A percentile compares a stretch with the other conserved stretches of the same genome.
phyloP scores from a whole-genome alignment of 2,329 filamentous ascomycete species.

The Simplicillium sp. region DNA sequence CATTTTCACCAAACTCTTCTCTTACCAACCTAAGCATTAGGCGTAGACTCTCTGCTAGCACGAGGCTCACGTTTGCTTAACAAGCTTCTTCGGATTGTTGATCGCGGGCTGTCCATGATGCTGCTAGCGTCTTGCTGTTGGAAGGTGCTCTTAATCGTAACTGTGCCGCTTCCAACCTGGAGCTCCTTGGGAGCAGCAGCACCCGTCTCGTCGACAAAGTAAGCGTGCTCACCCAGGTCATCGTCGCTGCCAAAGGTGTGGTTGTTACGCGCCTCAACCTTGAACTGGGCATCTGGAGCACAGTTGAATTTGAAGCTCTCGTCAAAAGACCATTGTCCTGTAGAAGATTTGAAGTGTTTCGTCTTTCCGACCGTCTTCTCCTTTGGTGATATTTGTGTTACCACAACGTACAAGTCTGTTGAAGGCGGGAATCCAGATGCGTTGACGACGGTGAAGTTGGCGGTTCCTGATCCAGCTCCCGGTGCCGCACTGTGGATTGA shows the following conservation, averaged over 20 bases:
- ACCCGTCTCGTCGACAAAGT: slow-evolving; percentile 79
- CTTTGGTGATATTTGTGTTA: slow-evolving; percentile 60
- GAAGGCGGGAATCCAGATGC: slow-evolving; percentile 68
- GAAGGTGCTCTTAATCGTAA: slow-evolving; percentile 69
- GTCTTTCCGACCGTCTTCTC: slow-evolving; percentile 83
- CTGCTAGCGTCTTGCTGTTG: slow-evolving; percentile 34
- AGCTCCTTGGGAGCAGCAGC: slow-evolving; percentile 63
- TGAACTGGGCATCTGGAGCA: slow-evolving; percentile 76
- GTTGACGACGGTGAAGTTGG: slow-evolving; percentile 70
- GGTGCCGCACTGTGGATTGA: slow-evolving; percentile 57
- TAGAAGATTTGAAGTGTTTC: slow-evolving; percentile 70
- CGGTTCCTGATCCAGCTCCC: slow-evolving; percentile 59
- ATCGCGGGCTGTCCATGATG: slow-evolving; percentile 34
- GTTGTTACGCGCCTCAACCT: slow-evolving; percentile 76
- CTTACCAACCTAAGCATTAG: slow-evolving; percentile 18
- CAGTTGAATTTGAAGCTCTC: slow-evolving; percentile 73
- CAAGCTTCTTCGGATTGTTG: slow-evolving; percentile 42
- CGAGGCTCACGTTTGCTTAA: slow-evolving; percentile 41
- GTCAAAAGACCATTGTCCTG: slow-evolving; percentile 59
- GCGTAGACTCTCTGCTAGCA: slow-evolving; percentile 33
- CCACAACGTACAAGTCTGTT: slow-evolving; percentile 67
- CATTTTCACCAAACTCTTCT: neutral
- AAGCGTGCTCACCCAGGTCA: slow-evolving; percentile 73
- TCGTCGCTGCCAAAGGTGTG: slow-evolving; percentile 77
- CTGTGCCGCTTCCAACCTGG: slow-evolving; percentile 60